Conservation (phyloP, 2,329 filamentous ascomycete genomes). For the Acephala macrosclerotiorum region DNA sequence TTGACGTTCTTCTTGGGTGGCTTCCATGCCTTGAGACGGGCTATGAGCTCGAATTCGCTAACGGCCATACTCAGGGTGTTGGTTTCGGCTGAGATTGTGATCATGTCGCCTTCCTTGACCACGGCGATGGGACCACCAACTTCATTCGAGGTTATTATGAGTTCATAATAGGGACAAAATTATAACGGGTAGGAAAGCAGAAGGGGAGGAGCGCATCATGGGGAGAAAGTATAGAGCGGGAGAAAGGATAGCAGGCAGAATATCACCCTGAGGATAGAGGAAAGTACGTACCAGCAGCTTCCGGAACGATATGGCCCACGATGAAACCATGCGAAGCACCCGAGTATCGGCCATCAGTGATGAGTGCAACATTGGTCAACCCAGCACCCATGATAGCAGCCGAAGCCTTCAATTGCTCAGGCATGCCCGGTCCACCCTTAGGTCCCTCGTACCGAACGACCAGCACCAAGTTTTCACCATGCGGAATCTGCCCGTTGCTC, state of each 20-base stretch:
- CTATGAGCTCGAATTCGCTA: conserved; percentile 73
- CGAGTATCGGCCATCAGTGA: conserved; percentile 90
- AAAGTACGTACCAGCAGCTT: conserved; percentile 65
- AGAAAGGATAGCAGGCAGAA: too few species aligned
- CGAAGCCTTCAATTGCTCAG: conserved; percentile 87
- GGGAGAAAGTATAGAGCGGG: too few species aligned
- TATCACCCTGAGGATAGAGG: too few species aligned
- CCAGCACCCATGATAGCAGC: conserved; percentile 94
- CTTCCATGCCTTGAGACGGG: conserved; percentile 71
- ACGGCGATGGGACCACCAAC: conserved; percentile 88
- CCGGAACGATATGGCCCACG: conserved; percentile 90
- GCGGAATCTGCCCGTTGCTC: conserved; percentile 70
- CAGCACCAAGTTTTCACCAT: conserved; percentile 83
- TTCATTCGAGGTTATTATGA: too few species aligned
- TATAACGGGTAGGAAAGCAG: too few species aligned
- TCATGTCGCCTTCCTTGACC: conserved; percentile 79
- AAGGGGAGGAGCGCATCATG: too few species aligned
- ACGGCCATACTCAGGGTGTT: conserved; percentile 74
- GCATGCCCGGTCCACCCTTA: conserved; percentile 94
- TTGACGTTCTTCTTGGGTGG: conserved; percentile 76
- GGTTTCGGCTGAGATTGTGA: conserved; percentile 85
- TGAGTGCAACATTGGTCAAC: conserved; percentile 84
- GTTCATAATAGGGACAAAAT: too few species aligned
- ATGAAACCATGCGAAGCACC: conserved; percentile 93
- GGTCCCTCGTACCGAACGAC: conserved; percentile 95